Base-by-base conservation (phyloP, 768 basidiomycete species). In the Boletus pseudo-olivaceus region DNA sequence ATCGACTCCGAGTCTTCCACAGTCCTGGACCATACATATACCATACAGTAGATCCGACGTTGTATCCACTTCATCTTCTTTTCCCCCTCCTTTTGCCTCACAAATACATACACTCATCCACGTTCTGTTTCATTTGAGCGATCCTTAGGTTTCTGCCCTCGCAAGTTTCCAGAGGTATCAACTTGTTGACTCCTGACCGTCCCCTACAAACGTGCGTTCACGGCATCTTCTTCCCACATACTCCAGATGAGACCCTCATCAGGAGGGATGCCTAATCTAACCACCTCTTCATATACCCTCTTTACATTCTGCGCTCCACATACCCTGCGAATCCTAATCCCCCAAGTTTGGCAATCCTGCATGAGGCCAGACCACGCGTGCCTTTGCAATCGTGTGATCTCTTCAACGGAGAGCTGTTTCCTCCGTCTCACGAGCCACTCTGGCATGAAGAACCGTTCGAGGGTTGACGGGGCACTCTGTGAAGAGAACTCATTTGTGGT, bases 361-460 rank as follows among this genome's bases (percentile, higher is more conserved):
- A 87, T 82, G 49, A 88, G 64, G 27, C 71, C 76, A n/a, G 63
- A 69, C 86, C 86, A 88, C 7, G 83, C 87, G 10, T 67, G 44
- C 43, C 74, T 70, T 62, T 87, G 87, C 57, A 78, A 62, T 10
- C 49, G 51, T 39, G 76, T 74, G 46, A 88, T 84, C 53, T 81
- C 75, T 12, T 62, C 45, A 0, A 76, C 58, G 0, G 77, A 66
- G 1, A 85, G 68, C 56, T 84, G 75, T 45, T 71, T 69, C 61
- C 72, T 76, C 14, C 85, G 82, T 20, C 77, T 71, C 40, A 77
- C 73, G 2, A 88, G 72, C 87, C 87, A 88, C 66, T 85, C 83
- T 3, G 78, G 77, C 83, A 82, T 85, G 68, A 88, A 88, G 64
- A 88, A 88, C 14, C 69, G 67, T 58, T 85, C 83, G 11, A 77